A percentile compares a stretch with the other conserved stretches of the same genome.
These are phyloP conservation scores for Aspergillus bombycis DNA, from an alignment of 2,329 filamentous ascomycete species.

Conservation along the genomic window DNA sequence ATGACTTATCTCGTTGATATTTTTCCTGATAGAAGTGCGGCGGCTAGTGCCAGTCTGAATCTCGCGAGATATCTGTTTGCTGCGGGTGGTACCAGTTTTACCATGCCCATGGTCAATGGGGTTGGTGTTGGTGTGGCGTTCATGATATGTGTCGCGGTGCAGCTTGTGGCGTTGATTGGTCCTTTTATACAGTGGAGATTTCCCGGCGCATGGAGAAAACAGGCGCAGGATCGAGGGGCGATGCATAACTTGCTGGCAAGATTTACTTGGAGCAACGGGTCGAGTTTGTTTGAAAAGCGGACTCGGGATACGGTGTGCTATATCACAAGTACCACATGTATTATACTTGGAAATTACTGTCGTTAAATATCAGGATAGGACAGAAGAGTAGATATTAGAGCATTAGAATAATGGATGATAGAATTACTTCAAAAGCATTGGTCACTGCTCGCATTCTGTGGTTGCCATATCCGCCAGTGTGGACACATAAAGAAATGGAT, in stretches of 20 bases:
- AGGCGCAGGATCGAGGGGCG: background rate
- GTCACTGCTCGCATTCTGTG: background rate
- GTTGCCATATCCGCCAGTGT: background rate
- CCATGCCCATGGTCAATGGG: conserved; percentile 54
- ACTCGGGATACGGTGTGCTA: background rate
- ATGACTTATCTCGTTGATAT: conserved; percentile 60
- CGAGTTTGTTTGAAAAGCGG: background rate
- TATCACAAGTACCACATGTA: background rate
- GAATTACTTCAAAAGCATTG: background rate
- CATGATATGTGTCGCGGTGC: conserved; percentile 49
- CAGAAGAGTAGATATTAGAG: accelerated
- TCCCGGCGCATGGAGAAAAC: conserved; percentile 41
- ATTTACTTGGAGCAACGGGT: no score
- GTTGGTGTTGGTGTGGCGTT: conserved; percentile 54
- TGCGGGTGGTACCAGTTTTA: conserved; percentile 54
- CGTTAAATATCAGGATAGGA: background rate
- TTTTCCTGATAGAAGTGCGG: conserved; percentile 54
- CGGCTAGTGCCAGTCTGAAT: conserved; percentile 58
- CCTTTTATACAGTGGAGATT: conserved; percentile 51
- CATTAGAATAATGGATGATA: background rate
- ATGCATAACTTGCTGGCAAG: background rate
- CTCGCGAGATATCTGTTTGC: conserved; percentile 57
- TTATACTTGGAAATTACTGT: background rate
- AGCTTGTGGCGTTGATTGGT: conserved; percentile 51
- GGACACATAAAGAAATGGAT: no score